Percentiles rank a stretch among this genome's conserved stretches.
Conservation (phyloP, 371 early-diverging fungal genomes). For the Zychaea mexicana region DNA sequence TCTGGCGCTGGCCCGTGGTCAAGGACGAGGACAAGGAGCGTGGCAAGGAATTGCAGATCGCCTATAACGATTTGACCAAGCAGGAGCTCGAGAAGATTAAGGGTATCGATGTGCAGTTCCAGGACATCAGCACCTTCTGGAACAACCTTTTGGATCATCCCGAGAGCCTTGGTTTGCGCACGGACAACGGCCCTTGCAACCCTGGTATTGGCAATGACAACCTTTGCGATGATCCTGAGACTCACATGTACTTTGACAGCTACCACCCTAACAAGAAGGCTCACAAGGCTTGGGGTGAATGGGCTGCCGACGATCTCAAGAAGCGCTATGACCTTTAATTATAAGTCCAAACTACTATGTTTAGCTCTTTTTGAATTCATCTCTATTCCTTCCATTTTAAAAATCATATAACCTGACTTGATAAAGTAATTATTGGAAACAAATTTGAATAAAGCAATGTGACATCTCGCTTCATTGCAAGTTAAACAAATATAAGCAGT, state of each 20-base stretch:
- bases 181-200: constrained; percentile 22
- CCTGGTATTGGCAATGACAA: constrained; percentile 26
- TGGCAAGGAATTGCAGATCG: constrained; percentile 13
- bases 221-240: constrained; percentile 19
- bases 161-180: constrained; percentile 5
- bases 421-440: too few relatives aligned
- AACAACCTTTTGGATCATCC: constrained; percentile 13
- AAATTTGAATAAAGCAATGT: too few relatives aligned
- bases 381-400: too few relatives aligned
- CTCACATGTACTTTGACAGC: constrained; percentile 23
- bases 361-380: too few relatives aligned
- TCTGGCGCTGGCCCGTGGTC: constrained; percentile 20
- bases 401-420: too few relatives aligned
- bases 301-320: constrained; percentile 10
- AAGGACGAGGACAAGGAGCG: constrained; percentile 8
- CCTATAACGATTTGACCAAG: constrained; percentile 14
- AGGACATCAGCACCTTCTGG: constrained; percentile 19
- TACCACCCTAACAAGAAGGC: constrained; percentile 23
- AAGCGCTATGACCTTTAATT: constrained; percentile 1
- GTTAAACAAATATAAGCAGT: too few relatives aligned
- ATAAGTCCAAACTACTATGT: not conserved
- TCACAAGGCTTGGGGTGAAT: constrained; percentile 23
- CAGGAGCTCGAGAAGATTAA: constrained; percentile 7
- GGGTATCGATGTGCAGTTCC: constrained; percentile 20
- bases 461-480: too few relatives aligned